Evolutionary conservation across 495 filamentous ascomycete species (phyloP), one percentile per base, ranked within the genome.

Genomic region (Podospora pseudopauciseta): DNA sequence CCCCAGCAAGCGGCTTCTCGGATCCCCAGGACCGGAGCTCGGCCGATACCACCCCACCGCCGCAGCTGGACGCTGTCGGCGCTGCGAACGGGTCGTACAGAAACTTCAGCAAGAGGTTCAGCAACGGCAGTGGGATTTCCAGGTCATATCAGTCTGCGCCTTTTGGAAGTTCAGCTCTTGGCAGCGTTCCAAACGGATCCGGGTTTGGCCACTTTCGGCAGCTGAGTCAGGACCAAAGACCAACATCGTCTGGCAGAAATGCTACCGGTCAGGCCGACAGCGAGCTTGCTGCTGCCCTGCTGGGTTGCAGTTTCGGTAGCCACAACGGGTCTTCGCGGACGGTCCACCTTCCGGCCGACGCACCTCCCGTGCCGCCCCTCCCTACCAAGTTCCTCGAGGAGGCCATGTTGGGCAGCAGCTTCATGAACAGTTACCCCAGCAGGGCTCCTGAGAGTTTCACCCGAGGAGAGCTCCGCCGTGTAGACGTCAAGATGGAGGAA

Each of bases 251-350:
- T 65, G 81, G 90, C 66, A 75, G 79, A 69, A 88, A 86, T 64
- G 85, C 86, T 49, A 87, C 86, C 3, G 83, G 84, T 32, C 78
- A 88, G 68, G 94, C 97, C 66, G 92, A 94, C 72, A 89, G 86
- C 32, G 89, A 90, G 68, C 83, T 99, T 66, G 95, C 94, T 6
- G 94, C 95, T 4, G 94, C 94, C 4, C 81, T 97, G 69, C 81
- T 93, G 28, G 91, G 89, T 76, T 97, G 95, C 86, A 96, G 92
- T 76, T 93, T 97, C 74, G 89, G 90, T 56, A 94, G 90, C 64
- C 92, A 78, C 68, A 72, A 75, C 5, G 81, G 91, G 49, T 49
- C 39, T 49, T 87, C 84, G 11, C 86, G 90, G 13, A 87, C 91
- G 30, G 84, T 89, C 11, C 85, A 86, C 59, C 84, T 96, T 56